A percentile compares a stretch with the other conserved stretches of the same genome.
Conservation (phyloP, 2,329 filamentous ascomycete species). For the Colletotrichum tofieldiae region DNA sequence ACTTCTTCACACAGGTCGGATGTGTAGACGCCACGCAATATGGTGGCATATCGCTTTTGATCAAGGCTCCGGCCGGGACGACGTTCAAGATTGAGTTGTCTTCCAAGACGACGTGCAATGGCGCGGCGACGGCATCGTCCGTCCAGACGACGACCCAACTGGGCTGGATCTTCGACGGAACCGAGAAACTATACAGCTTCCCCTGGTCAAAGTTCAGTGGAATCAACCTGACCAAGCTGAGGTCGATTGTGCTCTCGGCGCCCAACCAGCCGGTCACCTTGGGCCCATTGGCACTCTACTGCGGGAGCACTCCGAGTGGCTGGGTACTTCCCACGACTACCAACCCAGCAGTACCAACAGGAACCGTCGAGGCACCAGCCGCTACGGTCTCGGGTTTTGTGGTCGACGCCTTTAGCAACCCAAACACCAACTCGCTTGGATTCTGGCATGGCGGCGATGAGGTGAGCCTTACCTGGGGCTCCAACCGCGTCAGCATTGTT, state of each 20-base stretch:
- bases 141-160: slow-evolving; percentile 63
- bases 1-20: slow-evolving; percentile 72
- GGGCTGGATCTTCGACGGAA: slow-evolving; percentile 73
- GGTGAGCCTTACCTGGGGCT: slow-evolving; percentile 66
- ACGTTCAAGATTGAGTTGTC: slow-evolving; percentile 68
- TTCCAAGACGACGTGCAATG: slow-evolving; percentile 61
- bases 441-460: slow-evolving; percentile 79
- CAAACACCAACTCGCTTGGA: slow-evolving; percentile 70
- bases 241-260: slow-evolving; percentile 65
- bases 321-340: slow-evolving; percentile 63
- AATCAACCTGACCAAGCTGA: slow-evolving; percentile 67
- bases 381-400: slow-evolving; percentile 66
- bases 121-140: slow-evolving; percentile 52
- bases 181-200: slow-evolving; percentile 72
- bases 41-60: slow-evolving; percentile 69
- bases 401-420: slow-evolving; percentile 73
- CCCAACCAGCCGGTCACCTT: slow-evolving; percentile 64
- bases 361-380: slow-evolving; percentile 65
- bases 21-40: slow-evolving; percentile 68
- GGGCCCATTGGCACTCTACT: slow-evolving; percentile 73
- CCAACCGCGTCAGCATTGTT: slow-evolving; percentile 64
- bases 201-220: slow-evolving; percentile 67
- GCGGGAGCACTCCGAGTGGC: slow-evolving; percentile 64
- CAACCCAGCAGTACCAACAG: slow-evolving; percentile 58
- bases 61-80: slow-evolving; percentile 68